Evolutionary conservation across 2,329 filamentous ascomycete species (phyloP).

Genomic region (Talaromyces sp.): DNA sequence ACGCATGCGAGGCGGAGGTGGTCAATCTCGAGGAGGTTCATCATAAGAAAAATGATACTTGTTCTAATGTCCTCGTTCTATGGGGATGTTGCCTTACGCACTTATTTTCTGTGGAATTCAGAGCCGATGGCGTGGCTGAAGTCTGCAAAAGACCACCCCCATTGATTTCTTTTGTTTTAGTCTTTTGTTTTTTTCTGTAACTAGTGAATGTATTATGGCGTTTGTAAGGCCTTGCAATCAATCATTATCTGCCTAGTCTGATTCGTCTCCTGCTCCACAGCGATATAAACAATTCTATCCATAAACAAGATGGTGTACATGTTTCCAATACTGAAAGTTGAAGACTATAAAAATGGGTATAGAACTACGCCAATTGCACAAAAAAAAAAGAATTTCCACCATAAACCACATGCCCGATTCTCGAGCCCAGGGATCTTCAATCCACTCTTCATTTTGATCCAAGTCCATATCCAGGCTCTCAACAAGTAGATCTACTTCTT

Average conservation of each 20-base stretch:
- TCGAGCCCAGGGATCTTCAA: not conserved
- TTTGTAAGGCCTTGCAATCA: conserved; percentile 3
- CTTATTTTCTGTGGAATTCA: not conserved
- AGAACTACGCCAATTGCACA: not conserved
- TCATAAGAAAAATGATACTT: conserved; percentile 10
- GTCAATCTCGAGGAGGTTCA: conserved; percentile 33
- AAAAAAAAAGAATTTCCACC: not conserved
- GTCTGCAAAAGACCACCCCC: not conserved
- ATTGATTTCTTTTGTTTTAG: conserved; percentile 9
- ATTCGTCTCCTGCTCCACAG: not conserved
- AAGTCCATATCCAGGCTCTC: not conserved
- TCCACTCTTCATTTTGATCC: not conserved
- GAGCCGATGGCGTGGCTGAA: not conserved
- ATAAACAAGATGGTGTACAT: no score
- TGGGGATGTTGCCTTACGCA: conserved; percentile 1
- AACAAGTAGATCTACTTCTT: conserved; percentile 26
- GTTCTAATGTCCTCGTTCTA: conserved; percentile 9
- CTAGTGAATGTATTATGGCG: conserved; percentile 24
- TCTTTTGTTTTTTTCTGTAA: conserved; percentile 19
- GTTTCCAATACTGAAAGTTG: no score
- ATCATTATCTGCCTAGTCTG: not conserved
- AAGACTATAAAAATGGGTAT: no score
- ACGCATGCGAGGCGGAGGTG: conserved; percentile 51
- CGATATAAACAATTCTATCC: no score
- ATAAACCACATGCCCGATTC: no score